Base-by-base conservation (phyloP, 1,284 basidiomycete species). In the Megacollybia platyphylla region DNA sequence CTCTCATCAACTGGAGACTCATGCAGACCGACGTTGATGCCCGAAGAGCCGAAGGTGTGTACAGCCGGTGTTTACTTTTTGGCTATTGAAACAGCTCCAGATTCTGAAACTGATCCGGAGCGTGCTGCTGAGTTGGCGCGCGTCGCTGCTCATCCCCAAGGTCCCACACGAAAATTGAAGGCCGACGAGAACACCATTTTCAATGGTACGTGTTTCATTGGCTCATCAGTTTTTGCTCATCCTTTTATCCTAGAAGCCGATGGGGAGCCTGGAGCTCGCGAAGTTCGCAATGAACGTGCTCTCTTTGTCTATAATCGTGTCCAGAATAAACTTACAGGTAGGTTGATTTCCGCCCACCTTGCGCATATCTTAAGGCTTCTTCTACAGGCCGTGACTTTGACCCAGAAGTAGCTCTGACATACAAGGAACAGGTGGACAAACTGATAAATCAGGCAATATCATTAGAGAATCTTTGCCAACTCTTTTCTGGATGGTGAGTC, bases 381-480 rank as follows among this genome's bases (percentile, higher is more conserved):
- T 46, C 36, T 42, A 37, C 45, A 84, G 90, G 92, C 29, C 80
- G 81, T 46, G 92, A 96, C 57, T 96, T 96, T 67, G 85, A 92
- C 55, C 85, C 89, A 0, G 81, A 87, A 7, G 65, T 77, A 38
- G 67, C 72, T 2, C 68, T 97, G 43, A 67, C 71, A 20, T 85
- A 94, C 18, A 67, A 72, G 38, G 73, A 71, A 13, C 92, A 97
- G 59, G 90, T 94, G 15, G 87, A 92, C 56, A 86, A 86, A 57
- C 70, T 97, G 42, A 96, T 97, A 49, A 70, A 79, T 47, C 89
- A 96, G 59, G 89, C 92, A 5, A 94, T 87, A 5, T 83, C 85
- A 8, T 66, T 94, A 38, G 91, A 96, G 61, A 94, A 96, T 58
- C 74, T 97, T 2, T 94, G 90, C 59, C 90, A 93, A 56, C 91